Conservation (phyloP, 106 monocot species). For the Triglochin maritima region DNA sequence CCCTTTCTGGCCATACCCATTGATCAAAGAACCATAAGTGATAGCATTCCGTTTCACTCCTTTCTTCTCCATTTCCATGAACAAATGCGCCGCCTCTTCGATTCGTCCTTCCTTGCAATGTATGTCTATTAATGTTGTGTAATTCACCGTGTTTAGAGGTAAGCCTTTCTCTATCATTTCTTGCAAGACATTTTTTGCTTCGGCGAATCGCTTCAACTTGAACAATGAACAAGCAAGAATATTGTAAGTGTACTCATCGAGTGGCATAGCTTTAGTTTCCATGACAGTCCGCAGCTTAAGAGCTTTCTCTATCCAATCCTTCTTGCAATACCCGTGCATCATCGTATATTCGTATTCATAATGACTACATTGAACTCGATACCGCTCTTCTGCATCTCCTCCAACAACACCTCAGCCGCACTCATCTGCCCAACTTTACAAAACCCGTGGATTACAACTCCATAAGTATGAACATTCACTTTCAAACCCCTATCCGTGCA, state of each 20-base stretch:
- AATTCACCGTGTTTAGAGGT: constrained; percentile 43
- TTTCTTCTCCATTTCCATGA: constrained; percentile 43
- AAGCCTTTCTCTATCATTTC: constrained; percentile 58
- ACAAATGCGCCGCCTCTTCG: constrained; percentile 44
- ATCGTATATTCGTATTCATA: constrained; percentile 62
- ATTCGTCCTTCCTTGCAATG: constrained; percentile 67
- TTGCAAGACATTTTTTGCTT: constrained; percentile 49
- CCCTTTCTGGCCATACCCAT: constrained; percentile 74
- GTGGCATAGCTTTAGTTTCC: constrained; percentile 57
- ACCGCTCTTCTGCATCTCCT: constrained; percentile 69
- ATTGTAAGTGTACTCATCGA: constrained; percentile 64
- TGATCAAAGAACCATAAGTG: constrained; percentile 69
- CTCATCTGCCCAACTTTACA: constrained; percentile 61
- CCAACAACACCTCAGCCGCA: constrained; percentile 47
- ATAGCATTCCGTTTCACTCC: constrained; percentile 35
- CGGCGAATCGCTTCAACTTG: constrained; percentile 21
- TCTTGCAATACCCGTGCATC: constrained; percentile 75
- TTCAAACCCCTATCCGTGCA: constrained; percentile 44
- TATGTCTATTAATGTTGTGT: constrained; percentile 67
- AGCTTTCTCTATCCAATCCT: constrained; percentile 51
- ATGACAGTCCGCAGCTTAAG: constrained; percentile 39
- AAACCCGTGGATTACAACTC: constrained; percentile 59
- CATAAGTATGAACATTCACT: constrained; percentile 65
- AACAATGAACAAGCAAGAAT: constrained; percentile 52
- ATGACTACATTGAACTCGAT: constrained; percentile 51